Conservation (phyloP, 78 protist genomes). For the Dictyostelium brefeldianum region DNA sequence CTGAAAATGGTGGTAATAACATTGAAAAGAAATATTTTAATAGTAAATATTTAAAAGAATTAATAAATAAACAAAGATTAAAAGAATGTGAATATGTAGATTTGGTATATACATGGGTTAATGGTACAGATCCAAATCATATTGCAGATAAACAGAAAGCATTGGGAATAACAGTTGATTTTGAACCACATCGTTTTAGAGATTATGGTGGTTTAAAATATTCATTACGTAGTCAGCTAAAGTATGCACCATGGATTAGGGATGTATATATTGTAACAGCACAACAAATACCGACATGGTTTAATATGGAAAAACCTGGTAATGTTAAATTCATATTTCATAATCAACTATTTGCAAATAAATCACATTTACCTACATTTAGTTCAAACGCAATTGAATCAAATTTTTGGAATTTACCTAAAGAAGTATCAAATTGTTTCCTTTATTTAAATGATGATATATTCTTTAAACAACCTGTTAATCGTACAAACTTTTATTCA, state of each 20-base stretch:
- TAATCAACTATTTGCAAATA: background rate
- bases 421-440: constrained; percentile 23
- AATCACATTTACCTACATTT: constrained; percentile 25
- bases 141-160: background rate
- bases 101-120: constrained; percentile 52
- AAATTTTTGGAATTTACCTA: constrained; percentile 34
- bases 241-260: constrained; percentile 43
- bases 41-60: no score
- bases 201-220: constrained; percentile 60
- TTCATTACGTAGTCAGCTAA: constrained; percentile 30
- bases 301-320: background rate
- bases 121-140: constrained; percentile 28
- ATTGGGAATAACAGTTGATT: no score
- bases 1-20: no score
- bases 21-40: no score
- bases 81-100: constrained; percentile 19
- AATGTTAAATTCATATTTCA: constrained; percentile 36
- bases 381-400: constrained; percentile 43
- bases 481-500: background rate
- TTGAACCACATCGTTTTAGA: constrained; percentile 18
- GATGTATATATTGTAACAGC: constrained; percentile 18
- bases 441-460: constrained; percentile 56
- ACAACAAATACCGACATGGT: constrained; percentile 23
- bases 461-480: background rate
- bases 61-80: no score